phyloP scores from a whole-genome alignment of 75 land plant species.

The Selaginella moellendorffii region DNA sequence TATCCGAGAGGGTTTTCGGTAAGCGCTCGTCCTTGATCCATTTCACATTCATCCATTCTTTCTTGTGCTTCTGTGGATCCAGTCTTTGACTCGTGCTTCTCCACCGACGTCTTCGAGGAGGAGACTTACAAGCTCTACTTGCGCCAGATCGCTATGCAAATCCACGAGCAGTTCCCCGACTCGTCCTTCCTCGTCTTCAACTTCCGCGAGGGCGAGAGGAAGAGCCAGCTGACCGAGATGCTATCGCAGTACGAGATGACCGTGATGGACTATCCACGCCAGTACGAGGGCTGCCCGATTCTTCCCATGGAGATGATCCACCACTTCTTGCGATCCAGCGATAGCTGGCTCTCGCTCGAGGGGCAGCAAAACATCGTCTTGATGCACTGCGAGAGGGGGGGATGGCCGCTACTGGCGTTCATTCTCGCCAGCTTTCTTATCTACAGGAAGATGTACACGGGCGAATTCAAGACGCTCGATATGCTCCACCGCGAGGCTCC shows the following conservation, averaged over 20 bases:
- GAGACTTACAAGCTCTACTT: slow-evolving; percentile 65
- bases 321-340: slow-evolving; percentile 85
- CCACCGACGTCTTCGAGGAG: slow-evolving; percentile 70
- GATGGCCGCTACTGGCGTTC: slow-evolving; percentile 93
- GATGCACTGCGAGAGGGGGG: slow-evolving; percentile 97
- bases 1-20: slow-evolving; percentile 89
- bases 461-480: slow-evolving; percentile 84
- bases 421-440: slow-evolving; percentile 77
- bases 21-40: slow-evolving; percentile 6
- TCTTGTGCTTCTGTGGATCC: slow-evolving; percentile 5
- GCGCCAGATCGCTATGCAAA: slow-evolving; percentile 55
- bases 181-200: slow-evolving; percentile 85
- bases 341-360: slow-evolving; percentile 84
- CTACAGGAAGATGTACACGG: slow-evolving; percentile 67
- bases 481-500: slow-evolving; percentile 90
- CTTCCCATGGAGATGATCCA: slow-evolving; percentile 86
- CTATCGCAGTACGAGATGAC: slow-evolving; percentile 83
- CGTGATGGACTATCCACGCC: slow-evolving; percentile 95
- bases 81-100: slow-evolving; percentile 94
- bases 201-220: slow-evolving; percentile 56
- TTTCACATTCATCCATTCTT: background rate
- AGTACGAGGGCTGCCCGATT: slow-evolving; percentile 86
- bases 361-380: slow-evolving; percentile 72
- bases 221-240: slow-evolving; percentile 48
- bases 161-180: slow-evolving; percentile 63